These are phyloP conservation scores for Penicillium angulare DNA, from an alignment of 495 filamentous ascomycete species.

Conservation along the genomic window DNA sequence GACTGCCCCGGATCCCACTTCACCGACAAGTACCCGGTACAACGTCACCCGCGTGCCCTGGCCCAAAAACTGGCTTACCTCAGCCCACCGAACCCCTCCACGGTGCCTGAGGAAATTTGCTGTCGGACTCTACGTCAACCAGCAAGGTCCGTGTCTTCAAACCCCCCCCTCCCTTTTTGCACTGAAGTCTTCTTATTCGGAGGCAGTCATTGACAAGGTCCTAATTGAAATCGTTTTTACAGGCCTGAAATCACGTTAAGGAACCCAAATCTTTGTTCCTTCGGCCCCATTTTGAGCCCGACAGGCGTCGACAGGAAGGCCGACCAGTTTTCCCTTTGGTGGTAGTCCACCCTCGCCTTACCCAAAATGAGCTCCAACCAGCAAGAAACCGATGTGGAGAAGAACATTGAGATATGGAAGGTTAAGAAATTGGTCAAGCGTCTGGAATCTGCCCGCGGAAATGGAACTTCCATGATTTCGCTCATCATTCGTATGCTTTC, in stretches of 20 bases:
- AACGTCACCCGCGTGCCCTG: slow-evolving; percentile 13
- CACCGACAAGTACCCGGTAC: background rate
- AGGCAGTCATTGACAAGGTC: no score
- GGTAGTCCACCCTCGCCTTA: slow-evolving; percentile 33
- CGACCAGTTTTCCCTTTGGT: slow-evolving; percentile 25
- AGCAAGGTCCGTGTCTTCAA: slow-evolving; percentile 23
- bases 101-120: slow-evolving; percentile 44
- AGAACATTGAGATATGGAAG: slow-evolving; percentile 88
- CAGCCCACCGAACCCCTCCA: slow-evolving; percentile 34
- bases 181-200: background rate
- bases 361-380: slow-evolving; percentile 87
- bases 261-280: slow-evolving; percentile 18
- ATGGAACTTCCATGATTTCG: slow-evolving; percentile 98
- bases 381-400: slow-evolving; percentile 90
- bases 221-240: no score
- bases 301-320: slow-evolving; percentile 28
- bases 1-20: background rate
- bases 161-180: background rate
- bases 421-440: slow-evolving; percentile 98
- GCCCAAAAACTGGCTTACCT: slow-evolving; percentile 17
- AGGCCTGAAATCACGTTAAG: background rate
- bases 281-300: slow-evolving; percentile 20
- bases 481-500: slow-evolving; percentile 82
- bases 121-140: slow-evolving; percentile 37
- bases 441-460: slow-evolving; percentile 86